Base-by-base conservation (phyloP, 2,329 filamentous ascomycete genomes). In the Fusarium torulosum region DNA sequence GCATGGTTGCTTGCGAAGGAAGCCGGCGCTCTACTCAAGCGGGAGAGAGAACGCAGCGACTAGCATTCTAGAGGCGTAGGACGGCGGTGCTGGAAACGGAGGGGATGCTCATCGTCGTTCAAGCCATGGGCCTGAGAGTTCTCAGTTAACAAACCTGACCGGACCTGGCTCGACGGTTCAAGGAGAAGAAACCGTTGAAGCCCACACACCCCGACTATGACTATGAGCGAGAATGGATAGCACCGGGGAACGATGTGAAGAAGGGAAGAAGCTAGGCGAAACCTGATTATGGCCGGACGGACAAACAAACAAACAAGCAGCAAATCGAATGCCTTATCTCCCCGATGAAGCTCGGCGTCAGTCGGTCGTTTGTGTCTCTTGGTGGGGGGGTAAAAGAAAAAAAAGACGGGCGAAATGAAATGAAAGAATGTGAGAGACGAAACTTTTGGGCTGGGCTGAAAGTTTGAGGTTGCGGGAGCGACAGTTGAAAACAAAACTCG, bases 1-100 rank as follows among this genome's bases (percentile, higher is more conserved):
- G 84, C 84, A 85, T 85, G 74, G 76, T 83, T 77, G 78, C 78
- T 83, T 61, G 66, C 64, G 37, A 68, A 50, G 74, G 77, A 69
- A 69, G 58, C 51, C 75, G 75, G 75, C 74, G 72, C 74, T 77
- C 74, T 78, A 77, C 76, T 78, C 78, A 72, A 75, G 72, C 76
- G 75, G 73, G 73, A 72, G 72, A 76, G 73, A 75, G 74, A 74
- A 69, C 40, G 74, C 74, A 75, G 69, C 74, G 67, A 66, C 73
- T 65, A 72, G 77, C 79, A 79, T 69, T 75, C 78, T 77, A 71
- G 69, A 72, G 72, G 69, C 69, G 66, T 69, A 65, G 59, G 63
- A 71, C 54, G 70, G 67, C 65, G 66, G 63, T 74, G 69, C 71
- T 76, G 57, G 67, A 66, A 61, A 70, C 55, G 63, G 66, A 69